phyloP scores from a whole-genome alignment of 2,329 filamentous ascomycete genomes.

The Claviceps quebecensis region DNA sequence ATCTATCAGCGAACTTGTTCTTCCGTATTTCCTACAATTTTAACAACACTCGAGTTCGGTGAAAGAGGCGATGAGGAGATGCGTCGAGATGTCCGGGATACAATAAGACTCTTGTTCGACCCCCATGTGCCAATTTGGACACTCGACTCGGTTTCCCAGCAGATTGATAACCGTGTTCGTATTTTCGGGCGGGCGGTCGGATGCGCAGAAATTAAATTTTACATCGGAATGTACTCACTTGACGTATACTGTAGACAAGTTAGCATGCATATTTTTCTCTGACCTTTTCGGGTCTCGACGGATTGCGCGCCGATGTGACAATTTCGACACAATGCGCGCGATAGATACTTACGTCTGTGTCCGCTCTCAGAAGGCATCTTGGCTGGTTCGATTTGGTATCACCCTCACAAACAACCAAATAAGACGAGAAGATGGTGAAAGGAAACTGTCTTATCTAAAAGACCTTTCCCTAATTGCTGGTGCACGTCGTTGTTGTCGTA shows the following conservation, averaged over 20 bases:
- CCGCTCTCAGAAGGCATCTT: conserved; percentile 81
- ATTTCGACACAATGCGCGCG: background rate
- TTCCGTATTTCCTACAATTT: background rate
- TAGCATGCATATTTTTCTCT: background rate
- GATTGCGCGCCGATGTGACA: background rate
- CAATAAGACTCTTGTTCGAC: background rate
- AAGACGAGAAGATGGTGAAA: conserved; percentile 24
- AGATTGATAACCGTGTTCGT: background rate
- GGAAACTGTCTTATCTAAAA: conserved; percentile 31
- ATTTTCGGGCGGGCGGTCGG: background rate
- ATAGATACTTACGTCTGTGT: conserved; percentile 64
- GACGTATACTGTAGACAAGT: conserved; percentile 56
- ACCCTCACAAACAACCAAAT: conserved; percentile 33
- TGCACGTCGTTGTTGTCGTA: conserved; percentile 24
- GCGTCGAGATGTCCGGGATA: background rate
- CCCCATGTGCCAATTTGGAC: background rate
- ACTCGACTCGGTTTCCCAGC: background rate
- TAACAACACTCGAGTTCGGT: background rate
- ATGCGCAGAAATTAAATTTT: background rate
- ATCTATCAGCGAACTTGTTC: conserved; percentile 1
- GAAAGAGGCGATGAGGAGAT: background rate
- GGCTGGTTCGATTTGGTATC: conserved; percentile 34
- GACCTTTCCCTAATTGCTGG: conserved; percentile 27
- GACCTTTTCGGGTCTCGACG: conserved; percentile 20
- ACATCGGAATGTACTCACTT: conserved; percentile 49